These are phyloP conservation scores for Pichia thaimueangensis DNA, from an alignment of 805 yeast species.

Conservation along the genomic window DNA sequence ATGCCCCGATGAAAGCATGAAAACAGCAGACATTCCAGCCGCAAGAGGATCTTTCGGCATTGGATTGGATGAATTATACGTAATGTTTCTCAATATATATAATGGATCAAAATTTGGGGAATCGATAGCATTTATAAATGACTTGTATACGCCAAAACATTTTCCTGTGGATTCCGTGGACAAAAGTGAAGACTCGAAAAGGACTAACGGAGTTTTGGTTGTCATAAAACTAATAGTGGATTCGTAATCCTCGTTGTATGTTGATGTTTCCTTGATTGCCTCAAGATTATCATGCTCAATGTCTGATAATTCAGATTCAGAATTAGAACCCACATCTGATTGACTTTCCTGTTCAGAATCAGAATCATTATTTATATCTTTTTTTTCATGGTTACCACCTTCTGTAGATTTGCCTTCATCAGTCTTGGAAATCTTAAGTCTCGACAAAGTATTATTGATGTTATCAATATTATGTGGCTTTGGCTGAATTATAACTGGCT, in stretches of 20 bases:
- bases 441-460: neutral
- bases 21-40: conserved; percentile 56
- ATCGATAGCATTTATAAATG: conserved; percentile 42
- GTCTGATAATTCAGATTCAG: conserved; percentile 10
- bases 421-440: conserved; percentile 3
- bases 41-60: conserved; percentile 15
- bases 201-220: conserved; percentile 64
- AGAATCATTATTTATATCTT: conserved; percentile 35
- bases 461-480: conserved; percentile 4
- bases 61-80: conserved; percentile 11
- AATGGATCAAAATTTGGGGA: conserved; percentile 39
- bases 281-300: neutral
- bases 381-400: conserved; percentile 34
- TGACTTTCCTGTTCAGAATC: conserved; percentile 20
- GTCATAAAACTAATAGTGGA: conserved; percentile 46
- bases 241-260: conserved; percentile 19
- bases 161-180: conserved; percentile 29
- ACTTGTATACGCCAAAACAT: conserved; percentile 64
- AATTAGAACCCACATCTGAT: conserved; percentile 24
- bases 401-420: conserved; percentile 22
- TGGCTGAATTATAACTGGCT: conserved; percentile 13
- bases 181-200: conserved; percentile 45
- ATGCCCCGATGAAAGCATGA: conserved; percentile 97
- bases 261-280: neutral
- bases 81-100: conserved; percentile 31